Evolutionary conservation across 441 rosid species (phyloP).

Genomic region (Iberis amara): DNA sequence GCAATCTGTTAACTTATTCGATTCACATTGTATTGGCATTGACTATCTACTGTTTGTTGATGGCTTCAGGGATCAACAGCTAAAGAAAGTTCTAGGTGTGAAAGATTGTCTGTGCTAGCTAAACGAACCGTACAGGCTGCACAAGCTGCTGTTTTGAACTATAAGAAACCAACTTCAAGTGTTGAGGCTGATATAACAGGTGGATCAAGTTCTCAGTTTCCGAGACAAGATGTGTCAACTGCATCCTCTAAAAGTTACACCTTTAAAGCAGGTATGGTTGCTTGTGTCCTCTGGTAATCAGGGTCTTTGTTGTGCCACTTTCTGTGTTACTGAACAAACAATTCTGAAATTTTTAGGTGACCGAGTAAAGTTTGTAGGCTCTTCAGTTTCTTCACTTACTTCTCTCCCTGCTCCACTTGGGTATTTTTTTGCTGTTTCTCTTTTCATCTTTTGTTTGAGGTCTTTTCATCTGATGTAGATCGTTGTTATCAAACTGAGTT

Average conservation of each 20-base stretch:
- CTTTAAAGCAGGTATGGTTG: constrained; percentile 57
- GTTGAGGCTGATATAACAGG: constrained; percentile 93
- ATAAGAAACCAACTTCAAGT: constrained; percentile 79
- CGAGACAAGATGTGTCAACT: constrained; percentile 79
- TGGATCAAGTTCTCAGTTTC: constrained; percentile 66
- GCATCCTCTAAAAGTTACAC: constrained; percentile 74
- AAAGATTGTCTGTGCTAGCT: constrained; percentile 49
- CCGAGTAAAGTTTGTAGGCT: constrained; percentile 66
- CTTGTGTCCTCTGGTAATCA: not conserved
- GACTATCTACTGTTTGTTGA: constrained; percentile 1
- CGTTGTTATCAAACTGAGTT: not conserved
- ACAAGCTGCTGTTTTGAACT: constrained; percentile 44
- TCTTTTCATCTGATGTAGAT: not conserved
- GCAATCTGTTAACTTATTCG: too few species aligned
- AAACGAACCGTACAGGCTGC: constrained; percentile 55
- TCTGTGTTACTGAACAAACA: constrained; percentile 6
- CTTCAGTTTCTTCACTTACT: constrained; percentile 37
- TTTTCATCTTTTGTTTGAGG: not conserved
- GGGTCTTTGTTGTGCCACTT: not conserved
- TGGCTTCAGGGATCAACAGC: constrained; percentile 52
- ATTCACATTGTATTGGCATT: not conserved
- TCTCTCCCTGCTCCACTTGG: constrained; percentile 41
- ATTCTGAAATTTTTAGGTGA: constrained; percentile 51
- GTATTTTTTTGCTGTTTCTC: constrained; percentile 25
- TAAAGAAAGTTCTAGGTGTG: constrained; percentile 58